These are phyloP conservation scores for Penicillium expansum DNA, from an alignment of 2,329 filamentous ascomycete genomes.

Conservation along the genomic window DNA sequence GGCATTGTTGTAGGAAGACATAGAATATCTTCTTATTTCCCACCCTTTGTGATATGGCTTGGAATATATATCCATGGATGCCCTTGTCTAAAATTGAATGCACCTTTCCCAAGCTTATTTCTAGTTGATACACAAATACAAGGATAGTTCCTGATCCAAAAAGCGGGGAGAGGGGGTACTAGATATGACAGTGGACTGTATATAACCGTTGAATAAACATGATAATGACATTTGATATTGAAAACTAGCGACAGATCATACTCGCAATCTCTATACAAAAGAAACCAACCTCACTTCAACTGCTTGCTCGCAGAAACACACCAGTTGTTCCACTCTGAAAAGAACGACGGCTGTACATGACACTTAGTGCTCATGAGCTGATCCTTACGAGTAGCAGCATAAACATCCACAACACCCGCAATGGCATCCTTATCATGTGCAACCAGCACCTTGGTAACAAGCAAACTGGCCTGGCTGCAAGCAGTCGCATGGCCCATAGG, in stretches of 20 bases:
- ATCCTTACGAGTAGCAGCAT: conserved; percentile 59
- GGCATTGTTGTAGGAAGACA: background rate
- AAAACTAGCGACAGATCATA: background rate
- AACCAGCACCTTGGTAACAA: conserved; percentile 45
- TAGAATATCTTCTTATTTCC: background rate
- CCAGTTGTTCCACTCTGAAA: conserved; percentile 74
- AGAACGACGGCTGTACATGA: conserved; percentile 64
- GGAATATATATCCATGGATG: background rate
- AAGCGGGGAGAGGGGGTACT: background rate
- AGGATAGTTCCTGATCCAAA: background rate
- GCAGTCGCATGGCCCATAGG: conserved; percentile 71
- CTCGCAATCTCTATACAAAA: background rate
- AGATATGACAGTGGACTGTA: background rate
- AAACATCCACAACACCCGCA: conserved; percentile 60
- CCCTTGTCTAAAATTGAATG: too few relatives aligned
- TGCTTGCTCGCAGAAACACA: conserved; percentile 49
- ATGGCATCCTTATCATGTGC: conserved; percentile 52
- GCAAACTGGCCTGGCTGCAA: conserved; percentile 60
- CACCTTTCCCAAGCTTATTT: background rate
- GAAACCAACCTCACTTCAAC: conserved; percentile 27
- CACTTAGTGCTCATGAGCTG: conserved; percentile 59
- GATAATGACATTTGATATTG: conserved; percentile 5
- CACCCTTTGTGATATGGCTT: too few relatives aligned
- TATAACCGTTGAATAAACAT: background rate
- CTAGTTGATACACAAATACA: background rate